These are phyloP conservation scores for Aspergillus sp. DNA, from an alignment of 2,329 filamentous ascomycete genomes.

Conservation along the genomic window DNA sequence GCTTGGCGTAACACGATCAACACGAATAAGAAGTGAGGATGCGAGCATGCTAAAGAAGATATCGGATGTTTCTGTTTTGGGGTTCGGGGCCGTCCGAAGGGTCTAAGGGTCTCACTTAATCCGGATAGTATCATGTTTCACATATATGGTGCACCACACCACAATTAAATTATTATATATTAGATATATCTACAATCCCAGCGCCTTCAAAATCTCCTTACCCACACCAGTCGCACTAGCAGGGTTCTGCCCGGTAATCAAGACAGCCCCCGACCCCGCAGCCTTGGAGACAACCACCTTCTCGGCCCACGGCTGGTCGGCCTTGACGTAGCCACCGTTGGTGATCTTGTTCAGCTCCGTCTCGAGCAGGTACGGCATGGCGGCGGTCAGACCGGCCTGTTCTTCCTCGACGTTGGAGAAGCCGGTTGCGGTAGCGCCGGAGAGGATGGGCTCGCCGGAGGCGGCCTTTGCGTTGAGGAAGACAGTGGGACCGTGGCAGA, in stretches of 20 bases:
- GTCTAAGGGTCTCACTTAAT: too few species aligned
- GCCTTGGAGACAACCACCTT: conserved; percentile 38
- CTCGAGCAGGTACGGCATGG: conserved; percentile 44
- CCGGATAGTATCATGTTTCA: too few species aligned
- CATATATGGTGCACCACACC: too few species aligned
- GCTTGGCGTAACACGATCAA: too few species aligned
- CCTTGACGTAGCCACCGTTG: conserved; percentile 40
- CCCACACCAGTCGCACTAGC: conserved; percentile 39
- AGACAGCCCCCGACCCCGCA: conserved; percentile 18
- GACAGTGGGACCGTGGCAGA: conserved; percentile 46
- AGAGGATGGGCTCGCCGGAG: conserved; percentile 38
- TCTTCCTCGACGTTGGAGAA: conserved; percentile 46
- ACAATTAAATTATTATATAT: too few species aligned
- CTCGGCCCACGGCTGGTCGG: conserved; percentile 38
- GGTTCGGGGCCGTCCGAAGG: too few species aligned
- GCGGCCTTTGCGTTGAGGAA: conserved; percentile 40
- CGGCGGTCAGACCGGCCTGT: conserved; percentile 29
- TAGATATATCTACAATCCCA: conserved; percentile 7
- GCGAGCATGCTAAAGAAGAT: too few species aligned
- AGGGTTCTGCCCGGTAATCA: conserved; percentile 48
- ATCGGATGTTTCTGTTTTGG: too few species aligned
- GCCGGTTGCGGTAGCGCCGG: conserved; percentile 38
- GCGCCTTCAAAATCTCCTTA: conserved; percentile 37
- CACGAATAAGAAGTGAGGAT: too few species aligned
- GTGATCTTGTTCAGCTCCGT: conserved; percentile 34